phyloP scores from a whole-genome alignment of 2,329 filamentous ascomycete genomes.

The Fusarium dimerum region DNA sequence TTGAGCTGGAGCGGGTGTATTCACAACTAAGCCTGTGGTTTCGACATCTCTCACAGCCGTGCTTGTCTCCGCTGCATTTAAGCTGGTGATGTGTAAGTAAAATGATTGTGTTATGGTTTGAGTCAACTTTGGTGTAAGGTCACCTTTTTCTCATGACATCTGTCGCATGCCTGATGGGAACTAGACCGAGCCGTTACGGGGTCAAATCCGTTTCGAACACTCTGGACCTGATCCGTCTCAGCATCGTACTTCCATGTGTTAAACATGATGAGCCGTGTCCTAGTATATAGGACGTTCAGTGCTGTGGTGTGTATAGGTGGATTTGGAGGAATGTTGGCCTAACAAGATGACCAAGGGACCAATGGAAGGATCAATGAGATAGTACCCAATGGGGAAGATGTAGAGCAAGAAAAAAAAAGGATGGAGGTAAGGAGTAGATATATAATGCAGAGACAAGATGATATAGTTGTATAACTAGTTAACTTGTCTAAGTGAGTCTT shows the following conservation, averaged over 20 bases:
- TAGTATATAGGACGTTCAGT: too few species aligned
- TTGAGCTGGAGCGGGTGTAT: constrained; percentile 37
- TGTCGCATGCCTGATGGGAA: constrained; percentile 40
- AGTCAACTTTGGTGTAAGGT: not conserved
- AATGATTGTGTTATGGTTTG: not conserved
- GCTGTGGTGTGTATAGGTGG: too few species aligned
- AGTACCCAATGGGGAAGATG: too few species aligned
- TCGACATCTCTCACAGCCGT: constrained; percentile 39
- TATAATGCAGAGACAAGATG: too few species aligned
- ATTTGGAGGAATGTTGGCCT: constrained; percentile 1
- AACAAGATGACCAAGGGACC: not conserved
- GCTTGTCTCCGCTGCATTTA: constrained; percentile 40
- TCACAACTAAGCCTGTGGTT: constrained; percentile 34
- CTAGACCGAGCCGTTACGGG: constrained; percentile 40
- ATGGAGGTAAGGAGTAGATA: too few species aligned
- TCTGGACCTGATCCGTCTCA: constrained; percentile 40
- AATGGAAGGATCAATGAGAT: too few species aligned
- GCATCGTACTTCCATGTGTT: constrained; percentile 42
- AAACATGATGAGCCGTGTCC: constrained; percentile 32
- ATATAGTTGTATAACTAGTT: too few species aligned
- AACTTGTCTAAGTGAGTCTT: too few species aligned
- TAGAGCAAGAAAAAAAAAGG: too few species aligned
- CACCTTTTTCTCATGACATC: constrained; percentile 43
- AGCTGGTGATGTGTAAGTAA: constrained; percentile 27
- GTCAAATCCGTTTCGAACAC: constrained; percentile 38